Conservation (phyloP, 495 filamentous ascomycete genomes). For the Hypoxylon subgilvum region DNA sequence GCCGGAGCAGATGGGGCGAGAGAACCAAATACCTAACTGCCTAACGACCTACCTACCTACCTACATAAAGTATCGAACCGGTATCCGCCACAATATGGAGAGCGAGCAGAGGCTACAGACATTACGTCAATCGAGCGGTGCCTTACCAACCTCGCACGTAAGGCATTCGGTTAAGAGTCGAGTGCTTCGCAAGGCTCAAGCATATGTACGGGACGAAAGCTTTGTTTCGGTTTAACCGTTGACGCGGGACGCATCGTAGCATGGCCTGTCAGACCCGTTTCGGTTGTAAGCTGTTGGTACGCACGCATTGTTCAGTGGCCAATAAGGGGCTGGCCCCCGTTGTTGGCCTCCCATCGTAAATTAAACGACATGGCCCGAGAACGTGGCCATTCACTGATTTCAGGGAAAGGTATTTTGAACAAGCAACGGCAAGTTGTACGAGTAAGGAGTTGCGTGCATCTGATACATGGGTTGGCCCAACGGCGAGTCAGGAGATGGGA, state of each 20-base stretch:
- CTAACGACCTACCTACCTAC: no score
- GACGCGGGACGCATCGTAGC: constrained; percentile 12
- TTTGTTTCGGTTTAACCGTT: constrained; percentile 11
- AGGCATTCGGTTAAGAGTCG: not conserved
- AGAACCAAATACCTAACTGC: no score
- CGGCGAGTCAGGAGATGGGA: no score
- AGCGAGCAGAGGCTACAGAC: constrained; percentile 1
- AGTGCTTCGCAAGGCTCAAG: not conserved
- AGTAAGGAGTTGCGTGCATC: not conserved
- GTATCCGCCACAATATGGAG: no score
- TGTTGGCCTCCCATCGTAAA: constrained; percentile 20
- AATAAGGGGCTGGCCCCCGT: constrained; percentile 10
- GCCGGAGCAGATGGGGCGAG: no score
- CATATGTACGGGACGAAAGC: constrained; percentile 1
- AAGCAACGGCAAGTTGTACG: not conserved
- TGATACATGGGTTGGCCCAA: not conserved
- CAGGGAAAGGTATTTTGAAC: constrained; percentile 15
- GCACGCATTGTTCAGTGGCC: constrained; percentile 21
- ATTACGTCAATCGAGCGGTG: constrained; percentile 8
- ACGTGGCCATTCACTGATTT: constrained; percentile 9
- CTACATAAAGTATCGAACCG: no score
- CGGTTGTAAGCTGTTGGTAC: constrained; percentile 27
- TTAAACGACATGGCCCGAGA: constrained; percentile 17
- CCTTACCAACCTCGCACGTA: not conserved
- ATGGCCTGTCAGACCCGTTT: constrained; percentile 24